Conservation (phyloP, 371 early-diverging fungal species). For the Parasitella parasitica region DNA sequence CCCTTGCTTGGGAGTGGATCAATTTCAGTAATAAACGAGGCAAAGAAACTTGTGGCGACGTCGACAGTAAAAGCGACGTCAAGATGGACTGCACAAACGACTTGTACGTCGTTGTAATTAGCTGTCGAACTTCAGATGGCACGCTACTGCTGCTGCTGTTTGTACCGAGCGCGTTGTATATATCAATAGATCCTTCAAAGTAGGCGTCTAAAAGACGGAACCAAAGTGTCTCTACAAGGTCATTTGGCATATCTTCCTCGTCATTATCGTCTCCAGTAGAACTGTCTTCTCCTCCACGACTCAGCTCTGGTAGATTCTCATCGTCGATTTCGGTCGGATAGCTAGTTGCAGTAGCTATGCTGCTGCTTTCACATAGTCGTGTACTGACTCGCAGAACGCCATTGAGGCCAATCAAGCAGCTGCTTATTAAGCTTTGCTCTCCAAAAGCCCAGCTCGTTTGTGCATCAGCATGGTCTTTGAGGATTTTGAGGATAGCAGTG, state of each 20-base stretch:
- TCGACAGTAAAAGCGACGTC: constrained; percentile 60
- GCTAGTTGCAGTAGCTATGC: constrained; percentile 22
- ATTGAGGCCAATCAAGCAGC: constrained; percentile 56
- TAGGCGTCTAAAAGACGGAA: constrained; percentile 66
- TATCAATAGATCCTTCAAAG: constrained; percentile 53
- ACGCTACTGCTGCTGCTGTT: not conserved
- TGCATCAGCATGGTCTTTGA: constrained; percentile 32
- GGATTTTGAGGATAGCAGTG: constrained; percentile 33
- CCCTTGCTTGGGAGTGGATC: constrained; percentile 57
- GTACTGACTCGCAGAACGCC: constrained; percentile 65
- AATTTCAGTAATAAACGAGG: constrained; percentile 65
- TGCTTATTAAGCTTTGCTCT: constrained; percentile 53
- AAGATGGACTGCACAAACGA: constrained; percentile 66
- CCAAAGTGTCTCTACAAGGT: constrained; percentile 67
- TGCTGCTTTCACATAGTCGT: constrained; percentile 56
- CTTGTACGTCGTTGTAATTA: constrained; percentile 57
- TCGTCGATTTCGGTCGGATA: not conserved
- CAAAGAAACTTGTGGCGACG: constrained; percentile 68
- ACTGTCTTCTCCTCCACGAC: constrained; percentile 7
- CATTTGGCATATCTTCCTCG: constrained; percentile 14
- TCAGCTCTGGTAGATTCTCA: constrained; percentile 15
- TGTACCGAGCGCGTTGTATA: constrained; percentile 25
- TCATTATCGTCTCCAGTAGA: constrained; percentile 5
- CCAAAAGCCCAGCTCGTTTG: constrained; percentile 52
- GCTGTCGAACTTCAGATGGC: constrained; percentile 33